Percentiles rank a stretch among this genome's conserved stretches.
phyloP scores from a whole-genome alignment of 164 flowering plant genomes.

The Piper betle region DNA sequence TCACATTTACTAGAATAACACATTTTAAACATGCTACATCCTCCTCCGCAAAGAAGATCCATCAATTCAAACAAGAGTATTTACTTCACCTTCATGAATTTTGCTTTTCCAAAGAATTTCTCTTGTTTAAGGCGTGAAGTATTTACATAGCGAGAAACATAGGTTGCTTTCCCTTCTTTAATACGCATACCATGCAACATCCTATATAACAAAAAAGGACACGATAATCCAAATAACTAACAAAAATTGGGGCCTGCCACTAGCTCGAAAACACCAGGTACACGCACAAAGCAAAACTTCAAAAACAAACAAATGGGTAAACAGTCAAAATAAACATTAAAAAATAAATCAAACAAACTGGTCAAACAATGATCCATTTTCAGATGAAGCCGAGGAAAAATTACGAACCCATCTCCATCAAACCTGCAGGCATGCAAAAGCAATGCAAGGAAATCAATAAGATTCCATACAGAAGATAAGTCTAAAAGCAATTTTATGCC shows the following conservation, averaged over 20 bases:
- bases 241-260: not conserved
- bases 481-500: not conserved
- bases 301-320: not conserved
- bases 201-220: slow-evolving; percentile 11
- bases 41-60: not conserved
- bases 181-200: slow-evolving; percentile 95
- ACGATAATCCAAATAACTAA: not conserved
- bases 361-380: not conserved
- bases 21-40: not conserved
- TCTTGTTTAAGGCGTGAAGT: slow-evolving; percentile 91
- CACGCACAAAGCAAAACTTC: not conserved
- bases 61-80: no score
- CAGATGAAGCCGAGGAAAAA: slow-evolving; percentile 1
- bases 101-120: slow-evolving; percentile 69
- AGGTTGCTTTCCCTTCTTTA: slow-evolving; percentile 92
- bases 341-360: not conserved
- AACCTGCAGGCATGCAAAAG: slow-evolving; percentile 55
- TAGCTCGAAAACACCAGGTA: not conserved
- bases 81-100: slow-evolving; percentile 72
- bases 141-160: slow-evolving; percentile 82
- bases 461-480: not conserved
- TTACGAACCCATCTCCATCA: slow-evolving; percentile 92
- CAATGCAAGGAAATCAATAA: slow-evolving; percentile 3
- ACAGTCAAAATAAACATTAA: not conserved
- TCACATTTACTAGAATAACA: not conserved